A percentile compares a stretch with the other conserved stretches of the same genome.
Conservation (phyloP, 2,329 filamentous ascomycete species). For the Fusarium ambrosium region DNA sequence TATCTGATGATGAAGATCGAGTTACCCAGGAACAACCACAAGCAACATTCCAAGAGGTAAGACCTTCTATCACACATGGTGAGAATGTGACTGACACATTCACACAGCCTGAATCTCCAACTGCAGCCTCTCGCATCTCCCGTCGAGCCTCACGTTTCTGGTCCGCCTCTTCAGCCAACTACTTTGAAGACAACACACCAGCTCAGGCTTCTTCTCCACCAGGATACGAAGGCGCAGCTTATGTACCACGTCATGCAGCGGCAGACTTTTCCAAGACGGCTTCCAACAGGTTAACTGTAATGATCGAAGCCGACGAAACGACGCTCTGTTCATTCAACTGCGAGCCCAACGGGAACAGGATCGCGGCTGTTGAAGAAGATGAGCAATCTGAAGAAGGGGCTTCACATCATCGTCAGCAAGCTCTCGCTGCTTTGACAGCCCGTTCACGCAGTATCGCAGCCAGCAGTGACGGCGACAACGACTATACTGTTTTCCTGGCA, state of each 20-base stretch:
- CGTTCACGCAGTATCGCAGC: constrained; percentile 20
- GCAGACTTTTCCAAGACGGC: constrained; percentile 47
- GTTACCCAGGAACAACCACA: constrained; percentile 9
- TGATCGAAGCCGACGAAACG: constrained; percentile 38
- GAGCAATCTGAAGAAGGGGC: constrained; percentile 27
- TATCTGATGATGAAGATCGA: constrained; percentile 28
- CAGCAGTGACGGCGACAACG: constrained; percentile 25
- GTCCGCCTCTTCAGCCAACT: constrained; percentile 39
- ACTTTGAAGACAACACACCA: constrained; percentile 25
- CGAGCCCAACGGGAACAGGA: background rate
- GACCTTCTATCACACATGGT: too few relatives aligned
- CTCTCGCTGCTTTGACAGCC: constrained; percentile 31
- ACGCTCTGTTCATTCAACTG: constrained; percentile 42
- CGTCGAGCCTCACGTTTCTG: constrained; percentile 43
- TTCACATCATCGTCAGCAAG: constrained; percentile 28
- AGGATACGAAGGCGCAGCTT: constrained; percentile 30
- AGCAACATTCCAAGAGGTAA: constrained; percentile 24
- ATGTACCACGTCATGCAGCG: constrained; percentile 50
- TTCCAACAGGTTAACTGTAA: constrained; percentile 32
- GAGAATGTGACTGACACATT: background rate
- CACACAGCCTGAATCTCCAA: constrained; percentile 12
- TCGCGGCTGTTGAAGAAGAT: constrained; percentile 8
- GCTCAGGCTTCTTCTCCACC: constrained; percentile 20
- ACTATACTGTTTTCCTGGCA: constrained; percentile 44
- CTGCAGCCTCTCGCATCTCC: constrained; percentile 22